phyloP scores from a whole-genome alignment of 2,329 filamentous ascomycete species.

The Calonectria leucothoes region DNA sequence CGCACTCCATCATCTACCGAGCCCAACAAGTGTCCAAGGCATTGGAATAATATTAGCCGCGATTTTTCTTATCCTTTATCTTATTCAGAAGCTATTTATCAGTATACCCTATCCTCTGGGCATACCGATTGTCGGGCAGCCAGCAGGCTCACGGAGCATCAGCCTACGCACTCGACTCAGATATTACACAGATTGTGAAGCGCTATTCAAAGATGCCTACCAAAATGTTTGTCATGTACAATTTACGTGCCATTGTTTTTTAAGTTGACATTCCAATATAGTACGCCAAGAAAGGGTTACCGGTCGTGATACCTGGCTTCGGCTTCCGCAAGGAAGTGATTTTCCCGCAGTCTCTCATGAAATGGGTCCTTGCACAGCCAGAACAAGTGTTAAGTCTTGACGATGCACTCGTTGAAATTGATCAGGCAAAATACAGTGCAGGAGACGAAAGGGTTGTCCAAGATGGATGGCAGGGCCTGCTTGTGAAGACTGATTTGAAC shows the following conservation, averaged over 20 bases:
- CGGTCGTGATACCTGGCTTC: conserved; percentile 55
- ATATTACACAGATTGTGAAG: conserved; percentile 46
- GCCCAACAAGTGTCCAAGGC: not conserved
- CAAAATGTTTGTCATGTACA: conserved; percentile 42
- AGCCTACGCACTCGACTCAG: conserved; percentile 43
- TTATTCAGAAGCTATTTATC: conserved; percentile 1
- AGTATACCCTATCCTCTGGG: conserved; percentile 38
- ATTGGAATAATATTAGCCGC: not conserved
- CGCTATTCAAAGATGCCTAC: conserved; percentile 46
- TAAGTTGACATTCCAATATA: conserved; percentile 32
- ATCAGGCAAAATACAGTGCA: conserved; percentile 51
- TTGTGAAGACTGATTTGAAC: conserved; percentile 52
- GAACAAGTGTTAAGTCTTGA: conserved; percentile 48
- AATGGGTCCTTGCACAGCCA: conserved; percentile 54
- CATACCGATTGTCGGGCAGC: conserved; percentile 43
- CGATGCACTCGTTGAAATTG: conserved; percentile 52
- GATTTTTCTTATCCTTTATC: not conserved
- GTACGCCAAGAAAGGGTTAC: conserved; percentile 55
- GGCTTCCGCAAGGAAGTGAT: conserved; percentile 55
- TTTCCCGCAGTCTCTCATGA: conserved; percentile 52
- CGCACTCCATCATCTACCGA: not conserved
- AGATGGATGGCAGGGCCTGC: conserved; percentile 50
- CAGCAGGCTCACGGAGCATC: conserved; percentile 39
- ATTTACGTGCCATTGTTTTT: too few species aligned
- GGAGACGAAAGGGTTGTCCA: conserved; percentile 48